Evolutionary conservation across 768 basidiomycete genomes (phyloP), one percentile per base, ranked within the genome.

Genomic region (Boletus bicolor): DNA sequence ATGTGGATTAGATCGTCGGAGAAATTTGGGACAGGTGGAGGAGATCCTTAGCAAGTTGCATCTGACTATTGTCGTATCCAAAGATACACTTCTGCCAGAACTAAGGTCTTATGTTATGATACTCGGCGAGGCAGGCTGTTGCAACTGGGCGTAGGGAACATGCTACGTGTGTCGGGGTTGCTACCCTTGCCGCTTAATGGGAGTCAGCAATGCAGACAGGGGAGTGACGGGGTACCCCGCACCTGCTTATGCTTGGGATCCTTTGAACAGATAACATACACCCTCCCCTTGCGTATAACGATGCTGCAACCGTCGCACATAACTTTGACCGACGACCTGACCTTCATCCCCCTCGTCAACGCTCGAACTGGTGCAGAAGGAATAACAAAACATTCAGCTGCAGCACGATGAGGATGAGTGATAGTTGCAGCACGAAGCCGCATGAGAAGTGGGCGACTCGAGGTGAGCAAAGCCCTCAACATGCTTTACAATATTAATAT

Each of bases 171-270:
- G 14, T 19, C 35, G 7, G 12, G 34, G 36, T 48, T 46, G 53
- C 70, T 76, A 89, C 60, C 87, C 87, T 73, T 89, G 87, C 45
- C 87, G 83, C 87, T 89, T 67, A 39, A 54, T 15, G 51, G 53
- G 19, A 17, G 49, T 68, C 51, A 65, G 58, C 53, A 57, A 47
- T 57, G 32, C n/a, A 35, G 21, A 43, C 30, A 19, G 38, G 19
- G 51, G 28, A 35, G n/a, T 26, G 42, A 49, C 11, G 26, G 37
- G 21, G 34, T 28, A 49, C 30, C 32, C 66, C 81, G 49, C 55
- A 91, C 95, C 86, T 98, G 95, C 73, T 98, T 98, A 71, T 98
- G 96, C 71, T 96, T 98, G 3, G 95, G 91, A 64, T 98, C 93
- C 69, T 91, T 92, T 17, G 85, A 85, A 72, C 96, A 98, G 26